Percentiles rank a stretch among this genome's conserved stretches.
Evolutionary conservation across 345 rosid species (phyloP).

Genomic region (Eucalyptus curtisii): DNA sequence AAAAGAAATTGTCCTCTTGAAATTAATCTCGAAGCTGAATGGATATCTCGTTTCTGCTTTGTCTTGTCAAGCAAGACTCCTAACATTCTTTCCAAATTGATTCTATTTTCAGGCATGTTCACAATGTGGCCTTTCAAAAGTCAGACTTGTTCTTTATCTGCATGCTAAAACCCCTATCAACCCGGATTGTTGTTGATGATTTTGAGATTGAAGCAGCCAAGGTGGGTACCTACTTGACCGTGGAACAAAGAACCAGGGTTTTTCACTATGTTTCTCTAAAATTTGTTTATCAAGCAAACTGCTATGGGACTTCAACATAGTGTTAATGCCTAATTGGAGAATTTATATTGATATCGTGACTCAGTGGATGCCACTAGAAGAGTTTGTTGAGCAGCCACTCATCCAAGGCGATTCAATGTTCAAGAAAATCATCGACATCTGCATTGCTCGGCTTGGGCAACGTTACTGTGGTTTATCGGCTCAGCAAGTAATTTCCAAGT

Average conservation of each 20-base stretch:
- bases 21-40: not conserved
- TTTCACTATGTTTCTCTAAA: not conserved
- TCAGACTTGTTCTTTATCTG: slow-evolving; percentile 92
- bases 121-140: slow-evolving; percentile 74
- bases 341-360: not conserved
- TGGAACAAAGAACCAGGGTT: not conserved
- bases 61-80: not conserved
- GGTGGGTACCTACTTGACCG: slow-evolving; percentile 11
- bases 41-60: not conserved
- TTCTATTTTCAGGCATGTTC: slow-evolving; percentile 65
- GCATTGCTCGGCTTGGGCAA: slow-evolving; percentile 56
- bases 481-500: slow-evolving; percentile 56
- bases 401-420: slow-evolving; percentile 76
- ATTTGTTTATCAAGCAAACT: not conserved
- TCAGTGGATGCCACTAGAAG: slow-evolving; percentile 90
- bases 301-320: not conserved
- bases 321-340: not conserved
- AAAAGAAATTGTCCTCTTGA: not conserved
- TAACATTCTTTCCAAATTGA: not conserved
- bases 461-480: slow-evolving; percentile 72
- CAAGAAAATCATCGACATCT: slow-evolving; percentile 77
- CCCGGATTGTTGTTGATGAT: slow-evolving; percentile 46
- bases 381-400: slow-evolving; percentile 76
- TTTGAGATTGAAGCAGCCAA: slow-evolving; percentile 84
- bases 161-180: slow-evolving; percentile 65